Evolutionary conservation across 495 filamentous ascomycete species (phyloP).

Genomic region (Hapsidospora chrysogenum): DNA sequence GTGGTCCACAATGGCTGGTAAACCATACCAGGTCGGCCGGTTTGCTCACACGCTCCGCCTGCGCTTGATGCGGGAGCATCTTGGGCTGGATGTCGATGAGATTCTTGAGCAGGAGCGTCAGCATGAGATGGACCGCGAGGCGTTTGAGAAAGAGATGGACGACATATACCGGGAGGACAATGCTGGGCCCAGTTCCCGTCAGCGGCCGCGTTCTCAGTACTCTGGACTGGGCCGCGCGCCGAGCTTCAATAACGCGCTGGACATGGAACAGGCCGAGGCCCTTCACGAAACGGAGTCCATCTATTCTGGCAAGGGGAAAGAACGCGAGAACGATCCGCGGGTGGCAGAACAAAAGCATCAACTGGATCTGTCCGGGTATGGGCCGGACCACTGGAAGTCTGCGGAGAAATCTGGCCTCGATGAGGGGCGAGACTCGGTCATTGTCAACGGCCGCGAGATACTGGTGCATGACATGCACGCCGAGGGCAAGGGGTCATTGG

Average conservation of each 20-base stretch:
- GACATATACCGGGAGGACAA: constrained; percentile 29
- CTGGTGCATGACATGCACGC: constrained; percentile 38
- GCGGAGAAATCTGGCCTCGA: constrained; percentile 36
- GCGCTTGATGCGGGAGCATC: constrained; percentile 91
- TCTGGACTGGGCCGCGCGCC: constrained; percentile 23
- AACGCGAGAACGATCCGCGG: constrained; percentile 40
- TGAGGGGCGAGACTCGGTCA: constrained; percentile 47
- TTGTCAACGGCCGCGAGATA: constrained; percentile 47
- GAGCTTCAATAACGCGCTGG: constrained; percentile 77
- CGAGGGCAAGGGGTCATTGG: constrained; percentile 43
- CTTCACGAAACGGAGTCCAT: constrained; percentile 19
- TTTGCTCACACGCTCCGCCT: constrained; percentile 89
- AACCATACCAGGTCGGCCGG: constrained; percentile 73
- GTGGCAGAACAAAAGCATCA: constrained; percentile 50
- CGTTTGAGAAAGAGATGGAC: constrained; percentile 35
- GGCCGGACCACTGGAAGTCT: constrained; percentile 48
- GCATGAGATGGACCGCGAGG: constrained; percentile 31
- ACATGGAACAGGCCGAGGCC: constrained; percentile 50
- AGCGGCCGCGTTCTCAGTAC: too few relatives aligned
- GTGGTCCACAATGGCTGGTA: constrained; percentile 77
- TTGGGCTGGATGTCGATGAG: constrained; percentile 87
- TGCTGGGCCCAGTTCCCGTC: constrained; percentile 7
- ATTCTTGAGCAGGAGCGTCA: constrained; percentile 65
- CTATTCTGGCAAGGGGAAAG: constrained; percentile 12
- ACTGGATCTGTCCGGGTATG: constrained; percentile 63